These are phyloP conservation scores for Parsonsia alboflavescens DNA, from an alignment of 257 asterid genomes.

Conservation along the genomic window DNA sequence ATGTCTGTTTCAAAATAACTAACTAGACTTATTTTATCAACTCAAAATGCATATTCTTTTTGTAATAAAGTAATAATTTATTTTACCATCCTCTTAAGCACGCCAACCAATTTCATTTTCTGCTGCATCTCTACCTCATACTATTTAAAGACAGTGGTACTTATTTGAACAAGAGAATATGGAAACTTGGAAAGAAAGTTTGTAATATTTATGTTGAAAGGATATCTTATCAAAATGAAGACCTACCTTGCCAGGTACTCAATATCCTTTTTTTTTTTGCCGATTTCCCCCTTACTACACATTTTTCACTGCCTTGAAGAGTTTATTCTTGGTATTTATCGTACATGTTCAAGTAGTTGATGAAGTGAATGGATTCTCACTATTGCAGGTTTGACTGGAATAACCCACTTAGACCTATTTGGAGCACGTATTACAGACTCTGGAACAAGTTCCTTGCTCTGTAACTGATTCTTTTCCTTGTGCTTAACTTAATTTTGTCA, in stretches of 20 bases:
- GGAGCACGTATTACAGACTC: conserved; percentile 95
- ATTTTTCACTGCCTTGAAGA: not conserved
- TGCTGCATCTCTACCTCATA: no score
- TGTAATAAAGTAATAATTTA: no score
- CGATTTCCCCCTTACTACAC: not conserved
- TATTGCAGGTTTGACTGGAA: conserved; percentile 78
- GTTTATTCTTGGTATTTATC: no score
- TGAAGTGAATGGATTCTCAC: conserved; percentile 3
- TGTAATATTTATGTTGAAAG: not conserved
- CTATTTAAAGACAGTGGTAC: not conserved
- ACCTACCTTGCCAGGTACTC: not conserved
- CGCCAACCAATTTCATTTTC: no score
- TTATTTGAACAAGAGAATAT: not conserved
- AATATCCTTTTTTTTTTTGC: not conserved
- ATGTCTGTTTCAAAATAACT: not conserved
- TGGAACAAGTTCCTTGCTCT: conserved; percentile 58
- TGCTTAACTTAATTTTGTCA: not conserved
- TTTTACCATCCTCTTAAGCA: no score
- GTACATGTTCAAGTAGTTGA: not conserved
- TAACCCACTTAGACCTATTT: conserved; percentile 88
- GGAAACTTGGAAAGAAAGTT: not conserved
- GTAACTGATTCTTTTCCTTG: conserved; percentile 32
- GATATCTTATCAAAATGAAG: not conserved
- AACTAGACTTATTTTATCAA: no score
- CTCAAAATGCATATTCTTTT: no score